These are phyloP conservation scores for Benincasa hispida DNA, from an alignment of 306 rosid species.

Conservation along the genomic window DNA sequence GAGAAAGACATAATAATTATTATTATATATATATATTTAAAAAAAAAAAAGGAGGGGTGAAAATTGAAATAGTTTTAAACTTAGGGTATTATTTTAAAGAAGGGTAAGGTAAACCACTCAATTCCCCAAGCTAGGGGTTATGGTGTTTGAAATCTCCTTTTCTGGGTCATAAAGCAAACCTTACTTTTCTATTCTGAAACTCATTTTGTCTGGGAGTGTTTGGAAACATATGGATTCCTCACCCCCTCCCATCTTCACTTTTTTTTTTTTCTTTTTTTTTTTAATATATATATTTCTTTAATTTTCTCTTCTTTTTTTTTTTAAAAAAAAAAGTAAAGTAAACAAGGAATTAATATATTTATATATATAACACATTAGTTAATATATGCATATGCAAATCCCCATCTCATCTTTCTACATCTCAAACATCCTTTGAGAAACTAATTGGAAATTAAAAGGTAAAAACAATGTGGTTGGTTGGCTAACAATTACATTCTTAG, in stretches of 20 bases:
- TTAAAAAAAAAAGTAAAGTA: not conserved
- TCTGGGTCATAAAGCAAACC: constrained; percentile 83
- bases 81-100: too few species aligned
- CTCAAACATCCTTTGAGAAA: not conserved
- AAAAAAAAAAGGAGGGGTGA: too few species aligned
- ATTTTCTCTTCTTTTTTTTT: not conserved
- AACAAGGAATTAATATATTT: not conserved
- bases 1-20: not conserved
- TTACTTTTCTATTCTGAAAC: constrained; percentile 76
- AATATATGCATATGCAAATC: not conserved
- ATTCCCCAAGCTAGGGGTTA: constrained; percentile 67
- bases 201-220: constrained; percentile 84
- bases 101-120: constrained; percentile 12
- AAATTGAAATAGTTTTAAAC: too few species aligned
- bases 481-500: not conserved
- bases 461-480: not conserved
- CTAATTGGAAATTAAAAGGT: not conserved
- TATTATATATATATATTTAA: too few species aligned
- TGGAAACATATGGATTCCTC: constrained; percentile 84
- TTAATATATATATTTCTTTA: too few species aligned
- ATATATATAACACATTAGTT: not conserved
- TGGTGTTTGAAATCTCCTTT: constrained; percentile 85
- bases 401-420: not conserved
- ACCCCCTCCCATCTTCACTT: constrained; percentile 13
- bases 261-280: not conserved